phyloP scores from a whole-genome alignment of 2,329 filamentous ascomycete genomes.

The Diaporthe caulivora region DNA sequence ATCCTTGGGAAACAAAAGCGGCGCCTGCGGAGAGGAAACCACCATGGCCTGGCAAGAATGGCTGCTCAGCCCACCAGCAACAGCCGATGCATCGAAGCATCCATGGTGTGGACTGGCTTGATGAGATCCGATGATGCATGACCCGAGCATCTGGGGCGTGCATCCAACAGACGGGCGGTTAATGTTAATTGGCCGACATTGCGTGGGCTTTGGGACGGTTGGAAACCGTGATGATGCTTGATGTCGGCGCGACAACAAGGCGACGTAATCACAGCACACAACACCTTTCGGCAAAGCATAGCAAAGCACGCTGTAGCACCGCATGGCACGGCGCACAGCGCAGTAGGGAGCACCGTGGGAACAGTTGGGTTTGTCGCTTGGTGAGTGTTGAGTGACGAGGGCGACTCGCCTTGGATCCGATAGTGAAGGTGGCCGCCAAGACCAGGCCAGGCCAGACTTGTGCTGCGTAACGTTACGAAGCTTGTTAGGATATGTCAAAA shows the following conservation, averaged over 20 bases:
- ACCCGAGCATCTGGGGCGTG: slow-evolving; percentile 19
- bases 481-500: slow-evolving; percentile 21
- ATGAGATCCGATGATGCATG: slow-evolving; percentile 26
- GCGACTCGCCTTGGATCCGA: slow-evolving; percentile 3
- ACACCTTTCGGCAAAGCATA: no score
- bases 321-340: not conserved
- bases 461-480: slow-evolving; percentile 32
- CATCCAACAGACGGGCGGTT: not conserved
- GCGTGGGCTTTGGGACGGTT: slow-evolving; percentile 18
- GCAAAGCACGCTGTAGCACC: not conserved
- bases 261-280: not conserved
- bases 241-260: not conserved
- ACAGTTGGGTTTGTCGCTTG: not conserved
- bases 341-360: not conserved
- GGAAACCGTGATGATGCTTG: slow-evolving; percentile 3
- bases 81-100: not conserved
- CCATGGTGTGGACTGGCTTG: slow-evolving; percentile 16
- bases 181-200: slow-evolving; percentile 38
- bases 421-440: slow-evolving; percentile 21
- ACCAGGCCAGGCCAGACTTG: slow-evolving; percentile 8
- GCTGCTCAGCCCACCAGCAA: not conserved
- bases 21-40: slow-evolving; percentile 8
- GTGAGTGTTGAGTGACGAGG: slow-evolving; percentile 17
- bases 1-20: slow-evolving; percentile 23
- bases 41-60: not conserved